phyloP scores from a whole-genome alignment of 345 rosid genomes.

The Toxicodendron radicans region DNA sequence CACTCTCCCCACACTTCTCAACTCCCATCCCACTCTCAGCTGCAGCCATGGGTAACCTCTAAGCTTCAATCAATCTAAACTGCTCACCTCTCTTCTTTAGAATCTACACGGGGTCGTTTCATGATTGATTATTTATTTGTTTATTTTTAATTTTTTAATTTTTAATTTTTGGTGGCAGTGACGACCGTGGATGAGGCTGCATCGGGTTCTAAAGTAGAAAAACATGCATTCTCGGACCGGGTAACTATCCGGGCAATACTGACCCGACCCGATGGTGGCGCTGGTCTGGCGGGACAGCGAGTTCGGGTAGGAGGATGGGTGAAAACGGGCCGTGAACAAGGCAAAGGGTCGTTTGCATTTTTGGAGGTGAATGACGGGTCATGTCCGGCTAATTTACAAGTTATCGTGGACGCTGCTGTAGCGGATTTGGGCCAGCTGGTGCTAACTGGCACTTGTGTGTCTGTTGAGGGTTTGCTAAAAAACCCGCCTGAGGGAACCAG shows the following conservation, averaged over 20 bases:
- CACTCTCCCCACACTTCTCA: background rate
- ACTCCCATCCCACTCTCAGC: background rate
- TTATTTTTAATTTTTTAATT: no score
- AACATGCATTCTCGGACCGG: conserved; percentile 65
- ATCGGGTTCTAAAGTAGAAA: conserved; percentile 26
- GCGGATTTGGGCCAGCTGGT: conserved; percentile 62
- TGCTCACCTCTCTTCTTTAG: background rate
- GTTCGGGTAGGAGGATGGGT: conserved; percentile 89
- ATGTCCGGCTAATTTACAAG: conserved; percentile 84
- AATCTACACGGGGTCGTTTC: background rate
- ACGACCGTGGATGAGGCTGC: conserved; percentile 28
- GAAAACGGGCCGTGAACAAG: conserved; percentile 90
- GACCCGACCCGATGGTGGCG: conserved; percentile 67
- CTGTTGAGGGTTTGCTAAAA: conserved; percentile 70
- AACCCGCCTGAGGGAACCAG: conserved; percentile 71
- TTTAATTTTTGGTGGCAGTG: conserved; percentile 21
- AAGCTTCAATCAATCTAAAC: background rate
- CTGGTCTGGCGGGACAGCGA: conserved; percentile 64
- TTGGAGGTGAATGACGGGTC: conserved; percentile 94
- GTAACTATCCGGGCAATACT: conserved; percentile 64
- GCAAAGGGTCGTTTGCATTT: conserved; percentile 79
- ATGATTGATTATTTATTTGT: no score
- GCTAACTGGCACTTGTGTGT: conserved; percentile 79
- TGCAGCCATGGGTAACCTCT: background rate
- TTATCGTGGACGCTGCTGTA: conserved; percentile 63